Conservation (phyloP, 2,329 filamentous ascomycete species). For the Paraconiothyrium brasiliense region DNA sequence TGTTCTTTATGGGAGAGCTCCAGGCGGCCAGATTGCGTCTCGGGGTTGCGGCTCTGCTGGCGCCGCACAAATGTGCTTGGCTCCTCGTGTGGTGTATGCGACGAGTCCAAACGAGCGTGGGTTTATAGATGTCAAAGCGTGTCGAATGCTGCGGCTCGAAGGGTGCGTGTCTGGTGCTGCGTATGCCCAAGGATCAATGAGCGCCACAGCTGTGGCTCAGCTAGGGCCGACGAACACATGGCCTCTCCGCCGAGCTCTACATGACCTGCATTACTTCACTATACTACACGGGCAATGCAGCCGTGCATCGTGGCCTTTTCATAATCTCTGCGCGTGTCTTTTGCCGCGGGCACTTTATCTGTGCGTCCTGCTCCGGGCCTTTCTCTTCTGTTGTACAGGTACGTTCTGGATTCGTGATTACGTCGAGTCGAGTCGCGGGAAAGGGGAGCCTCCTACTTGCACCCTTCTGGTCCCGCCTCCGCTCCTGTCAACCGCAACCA, state of each 20-base stretch:
- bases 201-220: conserved; percentile 18
- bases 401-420: conserved; percentile 25
- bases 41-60: background rate
- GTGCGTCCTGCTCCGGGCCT: conserved; percentile 8
- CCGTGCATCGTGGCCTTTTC: conserved; percentile 32
- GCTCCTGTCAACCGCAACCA: background rate
- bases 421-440: conserved; percentile 25
- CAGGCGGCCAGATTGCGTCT: conserved; percentile 26
- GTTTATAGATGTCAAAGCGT: background rate
- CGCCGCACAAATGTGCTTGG: background rate
- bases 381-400: conserved; percentile 47
- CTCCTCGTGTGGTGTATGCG: background rate
- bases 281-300: conserved; percentile 26
- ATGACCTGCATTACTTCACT: conserved; percentile 22
- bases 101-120: background rate
- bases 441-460: conserved; percentile 30
- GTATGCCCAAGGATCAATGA: background rate
- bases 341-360: conserved; percentile 20
- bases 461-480: conserved; percentile 9
- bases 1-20: conserved; percentile 18
- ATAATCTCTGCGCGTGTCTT: conserved; percentile 29
- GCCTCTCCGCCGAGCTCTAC: conserved; percentile 24
- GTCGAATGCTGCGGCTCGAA: background rate
- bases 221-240: conserved; percentile 35
- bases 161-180: conserved; percentile 5